phyloP scores from a whole-genome alignment of 2,329 filamentous ascomycete species.

The Exophiala bonariae region DNA sequence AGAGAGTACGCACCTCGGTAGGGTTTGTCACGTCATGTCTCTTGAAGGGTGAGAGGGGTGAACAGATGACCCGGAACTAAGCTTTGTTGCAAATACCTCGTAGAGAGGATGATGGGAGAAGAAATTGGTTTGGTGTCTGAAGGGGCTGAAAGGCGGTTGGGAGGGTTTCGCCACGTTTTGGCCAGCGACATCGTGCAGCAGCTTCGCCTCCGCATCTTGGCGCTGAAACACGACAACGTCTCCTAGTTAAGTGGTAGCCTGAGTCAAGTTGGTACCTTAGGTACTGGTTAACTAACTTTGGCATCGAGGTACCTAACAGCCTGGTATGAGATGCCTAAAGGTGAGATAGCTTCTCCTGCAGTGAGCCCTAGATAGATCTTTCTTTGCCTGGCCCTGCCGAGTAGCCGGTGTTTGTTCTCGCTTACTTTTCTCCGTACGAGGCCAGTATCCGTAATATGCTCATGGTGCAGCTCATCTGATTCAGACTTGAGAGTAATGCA shows the following conservation, averaged over 20 bases:
- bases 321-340: too few species aligned
- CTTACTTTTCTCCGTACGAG: not conserved
- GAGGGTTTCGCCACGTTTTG: not conserved
- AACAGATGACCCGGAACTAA: not conserved
- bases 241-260: too few species aligned
- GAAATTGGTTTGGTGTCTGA: slow-evolving; percentile 15
- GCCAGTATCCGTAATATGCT: not conserved
- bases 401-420: not conserved
- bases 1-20: too few species aligned
- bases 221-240: not conserved
- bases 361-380: not conserved
- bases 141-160: slow-evolving; percentile 9
- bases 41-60: too few species aligned
- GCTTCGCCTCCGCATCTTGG: slow-evolving; percentile 2
- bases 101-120: not conserved
- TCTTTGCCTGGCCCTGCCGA: not conserved
- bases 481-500: too few species aligned
- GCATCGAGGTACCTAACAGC: too few species aligned
- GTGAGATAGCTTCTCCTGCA: too few species aligned
- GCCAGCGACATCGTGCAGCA: slow-evolving; percentile 9
- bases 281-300: too few species aligned
- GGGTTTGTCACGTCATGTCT: too few species aligned
- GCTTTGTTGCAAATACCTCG: too few species aligned
- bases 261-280: too few species aligned
- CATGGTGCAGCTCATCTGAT: not conserved